Conservation (phyloP, 2,329 filamentous ascomycete genomes). For the Trichocomaceae sp. region DNA sequence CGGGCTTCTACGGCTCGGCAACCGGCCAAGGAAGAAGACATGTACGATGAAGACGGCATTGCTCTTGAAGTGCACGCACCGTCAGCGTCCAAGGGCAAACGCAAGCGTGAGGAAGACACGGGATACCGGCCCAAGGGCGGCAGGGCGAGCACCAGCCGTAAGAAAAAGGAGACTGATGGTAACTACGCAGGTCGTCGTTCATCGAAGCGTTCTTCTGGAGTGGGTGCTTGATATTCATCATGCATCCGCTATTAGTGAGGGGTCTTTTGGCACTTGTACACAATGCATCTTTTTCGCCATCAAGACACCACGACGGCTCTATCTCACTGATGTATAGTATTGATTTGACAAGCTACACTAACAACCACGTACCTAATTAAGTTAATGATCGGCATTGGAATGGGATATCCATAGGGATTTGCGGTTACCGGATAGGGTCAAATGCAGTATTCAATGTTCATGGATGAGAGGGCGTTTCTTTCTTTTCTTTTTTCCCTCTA, state of each 20-base stretch:
- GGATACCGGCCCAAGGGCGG: constrained; percentile 44
- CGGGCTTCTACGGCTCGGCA: constrained; percentile 29
- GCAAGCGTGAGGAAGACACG: constrained; percentile 44
- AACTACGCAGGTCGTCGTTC: constrained; percentile 10
- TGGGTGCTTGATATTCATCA: constrained; percentile 4
- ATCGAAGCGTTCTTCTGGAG: constrained; percentile 14
- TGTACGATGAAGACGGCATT: constrained; percentile 40
- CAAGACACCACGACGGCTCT: not conserved
- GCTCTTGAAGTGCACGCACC: constrained; percentile 30
- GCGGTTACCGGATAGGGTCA: not conserved
- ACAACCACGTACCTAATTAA: not conserved
- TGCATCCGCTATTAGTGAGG: not conserved
- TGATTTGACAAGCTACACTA: not conserved
- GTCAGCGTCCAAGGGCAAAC: constrained; percentile 34
- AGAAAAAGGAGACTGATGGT: constrained; percentile 38
- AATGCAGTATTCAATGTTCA: not conserved
- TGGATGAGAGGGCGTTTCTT: not conserved
- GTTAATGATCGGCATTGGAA: not conserved
- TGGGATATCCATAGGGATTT: not conserved
- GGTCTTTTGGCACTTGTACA: not conserved
- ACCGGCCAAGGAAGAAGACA: constrained; percentile 31
- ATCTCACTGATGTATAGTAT: not conserved
- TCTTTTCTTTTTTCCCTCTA: not conserved
- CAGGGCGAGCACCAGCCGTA: constrained; percentile 28
- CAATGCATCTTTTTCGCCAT: not conserved